These are phyloP conservation scores for Hypomontagnella submonticulosa DNA, from an alignment of 495 filamentous ascomycete species.

Conservation along the genomic window DNA sequence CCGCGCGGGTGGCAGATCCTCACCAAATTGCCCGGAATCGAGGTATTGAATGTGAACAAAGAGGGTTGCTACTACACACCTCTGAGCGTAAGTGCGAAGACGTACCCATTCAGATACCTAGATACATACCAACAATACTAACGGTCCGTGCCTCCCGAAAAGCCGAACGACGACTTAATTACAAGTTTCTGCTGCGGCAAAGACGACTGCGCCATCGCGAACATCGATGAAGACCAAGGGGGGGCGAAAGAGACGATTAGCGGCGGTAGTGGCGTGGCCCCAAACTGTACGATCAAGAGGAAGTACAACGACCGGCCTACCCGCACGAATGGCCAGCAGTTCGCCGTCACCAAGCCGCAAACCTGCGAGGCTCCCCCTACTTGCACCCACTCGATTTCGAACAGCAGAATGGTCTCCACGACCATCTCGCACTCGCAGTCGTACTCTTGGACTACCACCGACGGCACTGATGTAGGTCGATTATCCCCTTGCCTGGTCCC, in stretches of 20 bases:
- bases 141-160: too few relatives aligned
- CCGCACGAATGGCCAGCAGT: conserved; percentile 21
- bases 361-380: conserved; percentile 29
- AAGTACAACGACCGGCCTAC: conserved; percentile 17
- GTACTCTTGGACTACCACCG: conserved; percentile 27
- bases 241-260: not conserved
- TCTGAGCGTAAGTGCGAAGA: conserved; percentile 20
- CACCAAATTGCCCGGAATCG: conserved; percentile 28
- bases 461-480: conserved; percentile 33
- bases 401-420: conserved; percentile 29
- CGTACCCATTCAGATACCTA: not conserved
- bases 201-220: conserved; percentile 31
- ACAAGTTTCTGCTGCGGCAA: conserved; percentile 38
- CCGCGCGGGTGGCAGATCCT: conserved; percentile 25
- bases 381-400: conserved; percentile 33
- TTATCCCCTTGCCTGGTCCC: not conserved
- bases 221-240: conserved; percentile 16
- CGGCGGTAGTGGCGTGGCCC: too few relatives aligned
- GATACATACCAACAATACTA: not conserved
- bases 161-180: conserved; percentile 34
- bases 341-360: conserved; percentile 35
- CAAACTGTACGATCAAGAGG: conserved; percentile 20
- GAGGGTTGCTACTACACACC: conserved; percentile 35
- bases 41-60: conserved; percentile 11
- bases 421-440: conserved; percentile 28